Evolutionary conservation across 257 asterid genomes (phyloP).

Genomic region (Cinchona pubescens): DNA sequence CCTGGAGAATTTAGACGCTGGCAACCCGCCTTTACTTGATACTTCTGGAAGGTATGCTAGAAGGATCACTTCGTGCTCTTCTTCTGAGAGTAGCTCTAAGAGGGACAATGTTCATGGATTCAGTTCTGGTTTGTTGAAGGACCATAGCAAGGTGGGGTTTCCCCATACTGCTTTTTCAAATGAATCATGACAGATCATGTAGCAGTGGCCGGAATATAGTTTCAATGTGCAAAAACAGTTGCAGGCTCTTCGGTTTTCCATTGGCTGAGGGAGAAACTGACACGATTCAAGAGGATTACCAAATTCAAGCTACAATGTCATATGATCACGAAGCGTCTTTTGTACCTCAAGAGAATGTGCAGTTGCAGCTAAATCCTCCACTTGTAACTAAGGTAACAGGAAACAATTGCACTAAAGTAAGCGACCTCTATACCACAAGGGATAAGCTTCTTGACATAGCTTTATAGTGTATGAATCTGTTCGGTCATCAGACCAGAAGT

Average conservation of each 20-base stretch:
- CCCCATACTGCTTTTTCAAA: constrained; percentile 31
- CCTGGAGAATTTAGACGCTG: constrained; percentile 32
- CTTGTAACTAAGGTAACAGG: constrained; percentile 39
- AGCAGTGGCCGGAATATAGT: constrained; percentile 37
- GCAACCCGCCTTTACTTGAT: constrained; percentile 29
- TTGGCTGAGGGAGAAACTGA: constrained; percentile 55
- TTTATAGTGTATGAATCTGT: constrained; percentile 26
- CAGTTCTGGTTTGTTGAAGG: constrained; percentile 32
- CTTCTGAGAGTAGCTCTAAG: constrained; percentile 25
- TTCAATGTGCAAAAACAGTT: constrained; percentile 51
- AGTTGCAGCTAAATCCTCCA: constrained; percentile 42
- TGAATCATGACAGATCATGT: constrained; percentile 43
- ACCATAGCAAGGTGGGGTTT: constrained; percentile 17
- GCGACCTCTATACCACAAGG: constrained; percentile 56
- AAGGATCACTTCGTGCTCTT: constrained; percentile 22
- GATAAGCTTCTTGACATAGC: constrained; percentile 81
- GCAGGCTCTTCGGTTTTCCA: constrained; percentile 87
- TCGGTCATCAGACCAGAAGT: background rate
- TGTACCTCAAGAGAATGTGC: constrained; percentile 37
- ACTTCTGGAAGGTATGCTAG: constrained; percentile 31
- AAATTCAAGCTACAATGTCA: constrained; percentile 22
- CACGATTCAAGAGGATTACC: constrained; percentile 28
- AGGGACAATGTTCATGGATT: constrained; percentile 19
- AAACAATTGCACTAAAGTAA: constrained; percentile 47
- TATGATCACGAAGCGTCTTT: constrained; percentile 23